Evolutionary conservation across 345 rosid genomes (phyloP), one percentile per base, ranked within the genome.

Genomic region (Eucalyptus albens): DNA sequence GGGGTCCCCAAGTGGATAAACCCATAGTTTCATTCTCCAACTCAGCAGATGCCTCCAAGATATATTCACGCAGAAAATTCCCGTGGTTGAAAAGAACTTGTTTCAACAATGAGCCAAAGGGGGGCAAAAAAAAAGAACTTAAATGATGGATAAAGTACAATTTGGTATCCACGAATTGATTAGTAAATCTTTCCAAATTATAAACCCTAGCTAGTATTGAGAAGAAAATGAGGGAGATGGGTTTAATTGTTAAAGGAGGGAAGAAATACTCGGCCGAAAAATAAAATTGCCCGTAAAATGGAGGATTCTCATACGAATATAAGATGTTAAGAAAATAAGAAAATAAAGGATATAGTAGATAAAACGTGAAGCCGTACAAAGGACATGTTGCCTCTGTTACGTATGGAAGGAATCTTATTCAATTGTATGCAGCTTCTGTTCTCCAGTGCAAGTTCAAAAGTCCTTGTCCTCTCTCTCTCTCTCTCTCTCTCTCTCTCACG

Each of bases 21-120:
- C 44, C 44, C 50, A 47, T 40, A 47, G 8, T 88, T 47, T 87
- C 40, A 88, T 89, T 92, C 91, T 92, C 92, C 96, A 88, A 90
- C 93, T 90, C 93, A 89, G 87, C 89, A 93, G 95, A 93, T 94
- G 92, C 93, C 92, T 88, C 93, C 91, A 87, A 90, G 95, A 94
- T 92, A 92, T 91, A 89, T 92, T 91, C 88, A 17, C 17, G 16
- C 27, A 60, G 80, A n/a, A 69, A 77, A 22, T 40, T 77, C 45
- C 82, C 69, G 44, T 40, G 60, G n/a, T 87, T 87, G 62, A 86
- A 86, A 51, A 19, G n/a, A 51, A 86, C 88, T 31, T 51, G 44
- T 53, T 31, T 21, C 47, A 40, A 77, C 47, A 6, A 40, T 37
- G 3, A 77, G 83, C 83, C 83, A 10, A 47, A 33, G 47, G 47